phyloP scores from a whole-genome alignment of 495 filamentous ascomycete genomes.

The Neurospora tetraspora region DNA sequence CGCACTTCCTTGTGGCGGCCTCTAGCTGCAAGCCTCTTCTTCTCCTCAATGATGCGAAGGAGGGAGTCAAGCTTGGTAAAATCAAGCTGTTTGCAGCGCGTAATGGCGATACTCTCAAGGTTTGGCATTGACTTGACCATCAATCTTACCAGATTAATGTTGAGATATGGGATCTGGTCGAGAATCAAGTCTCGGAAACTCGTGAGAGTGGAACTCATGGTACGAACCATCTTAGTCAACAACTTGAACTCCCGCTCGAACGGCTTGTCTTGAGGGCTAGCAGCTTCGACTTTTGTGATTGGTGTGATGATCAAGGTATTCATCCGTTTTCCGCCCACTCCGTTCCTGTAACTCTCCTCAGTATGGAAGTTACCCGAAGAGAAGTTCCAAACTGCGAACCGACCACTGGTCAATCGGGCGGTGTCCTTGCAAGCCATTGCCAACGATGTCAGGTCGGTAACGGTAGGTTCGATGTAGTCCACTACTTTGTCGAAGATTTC shows the following conservation, averaged over 20 bases:
- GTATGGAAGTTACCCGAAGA: background rate
- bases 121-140: slow-evolving; percentile 17
- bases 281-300: background rate
- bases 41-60: slow-evolving; percentile 3
- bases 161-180: slow-evolving; percentile 13
- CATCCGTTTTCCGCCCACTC: background rate
- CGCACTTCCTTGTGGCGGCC: background rate
- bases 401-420: background rate
- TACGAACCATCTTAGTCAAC: background rate
- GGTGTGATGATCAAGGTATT: slow-evolving; percentile 7
- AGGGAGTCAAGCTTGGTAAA: slow-evolving; percentile 12
- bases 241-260: slow-evolving; percentile 3
- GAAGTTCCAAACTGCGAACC: slow-evolving; percentile 8
- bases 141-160: slow-evolving; percentile 5
- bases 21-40: background rate
- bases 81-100: slow-evolving; percentile 15
- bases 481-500: slow-evolving; percentile 5
- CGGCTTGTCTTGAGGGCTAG: background rate
- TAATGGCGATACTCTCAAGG: slow-evolving; percentile 12
- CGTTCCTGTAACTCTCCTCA: background rate
- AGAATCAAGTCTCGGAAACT: slow-evolving; percentile 13
- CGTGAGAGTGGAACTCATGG: background rate
- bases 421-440: slow-evolving; percentile 6
- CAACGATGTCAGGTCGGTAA: slow-evolving; percentile 9
- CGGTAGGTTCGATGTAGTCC: background rate